phyloP scores from a whole-genome alignment of 148 eudicot genomes.

The Fagopyrum esculentum region DNA sequence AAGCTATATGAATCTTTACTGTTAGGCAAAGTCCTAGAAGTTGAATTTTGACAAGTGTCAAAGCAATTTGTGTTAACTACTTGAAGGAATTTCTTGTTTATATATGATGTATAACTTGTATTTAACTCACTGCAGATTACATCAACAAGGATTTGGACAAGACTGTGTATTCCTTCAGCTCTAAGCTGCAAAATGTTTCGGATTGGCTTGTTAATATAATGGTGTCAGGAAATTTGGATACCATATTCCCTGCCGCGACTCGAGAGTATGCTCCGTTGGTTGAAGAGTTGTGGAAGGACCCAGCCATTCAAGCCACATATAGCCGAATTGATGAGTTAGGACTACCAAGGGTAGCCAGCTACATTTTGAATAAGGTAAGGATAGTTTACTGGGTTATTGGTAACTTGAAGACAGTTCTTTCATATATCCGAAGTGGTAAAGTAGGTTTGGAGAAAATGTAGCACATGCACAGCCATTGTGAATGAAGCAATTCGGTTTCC shows the following conservation, averaged over 20 bases:
- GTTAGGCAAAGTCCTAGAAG: neutral
- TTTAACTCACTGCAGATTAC: constrained; percentile 24
- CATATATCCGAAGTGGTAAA: neutral
- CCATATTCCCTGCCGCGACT: constrained; percentile 58
- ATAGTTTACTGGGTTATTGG: neutral
- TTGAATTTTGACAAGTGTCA: neutral
- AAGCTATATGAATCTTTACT: constrained; percentile 2
- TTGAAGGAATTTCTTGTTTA: neutral
- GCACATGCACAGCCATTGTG: neutral
- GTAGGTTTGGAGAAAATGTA: no score
- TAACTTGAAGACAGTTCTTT: constrained; percentile 12
- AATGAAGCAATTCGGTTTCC: neutral
- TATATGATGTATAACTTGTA: neutral
- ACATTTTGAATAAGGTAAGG: constrained; percentile 69
- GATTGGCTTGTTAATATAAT: constrained; percentile 64
- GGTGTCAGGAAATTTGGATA: constrained; percentile 64
- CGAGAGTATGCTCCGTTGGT: constrained; percentile 66
- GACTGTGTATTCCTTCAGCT: constrained; percentile 41
- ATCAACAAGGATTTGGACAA: constrained; percentile 16
- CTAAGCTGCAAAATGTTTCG: constrained; percentile 53
- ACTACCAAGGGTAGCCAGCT: constrained; percentile 60
- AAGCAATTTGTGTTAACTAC: neutral
- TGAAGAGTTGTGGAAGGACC: constrained; percentile 72
- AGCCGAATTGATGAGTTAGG: constrained; percentile 44
- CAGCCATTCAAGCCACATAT: constrained; percentile 69